Base-by-base conservation (phyloP, 2,329 filamentous ascomycete species). In the Penicillium sp. region DNA sequence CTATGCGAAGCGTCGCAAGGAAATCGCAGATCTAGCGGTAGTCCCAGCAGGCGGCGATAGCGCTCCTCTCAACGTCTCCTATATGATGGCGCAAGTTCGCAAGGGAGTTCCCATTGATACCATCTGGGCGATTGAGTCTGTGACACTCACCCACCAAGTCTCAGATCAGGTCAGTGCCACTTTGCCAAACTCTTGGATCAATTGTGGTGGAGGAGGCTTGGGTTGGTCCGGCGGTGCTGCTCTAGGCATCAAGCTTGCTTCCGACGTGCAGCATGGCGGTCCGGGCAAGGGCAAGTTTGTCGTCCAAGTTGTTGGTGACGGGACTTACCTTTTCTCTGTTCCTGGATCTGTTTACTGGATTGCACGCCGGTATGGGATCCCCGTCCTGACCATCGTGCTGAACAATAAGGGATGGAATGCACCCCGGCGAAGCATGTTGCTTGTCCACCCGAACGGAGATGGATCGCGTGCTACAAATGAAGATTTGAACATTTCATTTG, bases 221-320 rank as follows among this genome's bases (percentile, higher is more conserved):
- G 90, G 90, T 2, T 94, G 90, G 90, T 90, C 87, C 11, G 90
- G 90, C 14, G 90, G 91, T 14, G 90, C 80, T 54, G 88, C 89
- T 0, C 74, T 94, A 3, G 91, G 90, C 2, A 87, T 93, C 69
- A 92, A 93, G 71, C 82, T 94, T 7, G 91, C 89, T 0, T 81
- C 82, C 0, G 83, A 88, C 51, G 73, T 74, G 2, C 74, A 81
- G 60, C 77, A 81, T 37, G 80, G 82, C 7, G 81, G 79, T 0
- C 70, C 65, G 1, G 77, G 77, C 44, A 82, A 85, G 65, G 83
- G 83, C 33, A 85, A 83, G 59, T 86, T 87, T 61, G 83, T 87
- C 2, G 84, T 83, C 57, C 84, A 87, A 65, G 82, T 90, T 57
- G 87, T 89, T 9, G 87, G 87, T 3, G 87, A 90, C 65, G 87